Conservation (phyloP, 2,329 filamentous ascomycete genomes). For the Rutstroemia sp. region DNA sequence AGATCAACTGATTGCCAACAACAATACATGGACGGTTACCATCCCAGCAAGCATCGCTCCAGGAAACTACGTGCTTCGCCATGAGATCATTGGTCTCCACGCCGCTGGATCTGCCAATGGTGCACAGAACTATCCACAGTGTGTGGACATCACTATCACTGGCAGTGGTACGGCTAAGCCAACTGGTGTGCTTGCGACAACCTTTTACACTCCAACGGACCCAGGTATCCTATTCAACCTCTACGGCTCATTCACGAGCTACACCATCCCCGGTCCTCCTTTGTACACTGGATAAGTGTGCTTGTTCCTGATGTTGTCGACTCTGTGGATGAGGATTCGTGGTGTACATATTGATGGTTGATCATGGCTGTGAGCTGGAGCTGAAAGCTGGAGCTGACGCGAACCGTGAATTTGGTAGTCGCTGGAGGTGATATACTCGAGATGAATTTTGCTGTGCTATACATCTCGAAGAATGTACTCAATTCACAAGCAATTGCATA, state of each 20-base stretch:
- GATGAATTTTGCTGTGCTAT: no score
- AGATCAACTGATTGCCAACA: conserved; percentile 43
- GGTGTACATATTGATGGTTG: no score
- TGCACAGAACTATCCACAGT: conserved; percentile 43
- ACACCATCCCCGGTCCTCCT: conserved; percentile 32
- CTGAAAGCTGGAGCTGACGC: no score
- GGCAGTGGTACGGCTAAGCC: conserved; percentile 35
- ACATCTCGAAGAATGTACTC: no score
- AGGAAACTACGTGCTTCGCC: conserved; percentile 46
- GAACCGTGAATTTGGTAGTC: no score
- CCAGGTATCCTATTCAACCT: conserved; percentile 36
- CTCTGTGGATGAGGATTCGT: no score
- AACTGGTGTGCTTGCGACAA: conserved; percentile 32
- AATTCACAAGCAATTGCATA: no score
- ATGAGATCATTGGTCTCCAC: conserved; percentile 33
- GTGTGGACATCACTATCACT: conserved; percentile 40
- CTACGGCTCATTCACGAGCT: conserved; percentile 30
- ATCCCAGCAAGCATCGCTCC: conserved; percentile 37
- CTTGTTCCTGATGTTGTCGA: no score
- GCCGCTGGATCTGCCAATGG: conserved; percentile 32
- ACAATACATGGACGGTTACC: conserved; percentile 44
- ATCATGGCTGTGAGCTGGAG: no score
- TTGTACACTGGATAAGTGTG: conserved; percentile 18
- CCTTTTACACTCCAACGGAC: conserved; percentile 35
- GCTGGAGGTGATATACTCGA: no score